Percentiles rank a stretch among this genome's conserved stretches.
These are phyloP conservation scores for Saccharomycopsis phalli DNA, from an alignment of 1,139 yeast genomes.

Conservation along the genomic window DNA sequence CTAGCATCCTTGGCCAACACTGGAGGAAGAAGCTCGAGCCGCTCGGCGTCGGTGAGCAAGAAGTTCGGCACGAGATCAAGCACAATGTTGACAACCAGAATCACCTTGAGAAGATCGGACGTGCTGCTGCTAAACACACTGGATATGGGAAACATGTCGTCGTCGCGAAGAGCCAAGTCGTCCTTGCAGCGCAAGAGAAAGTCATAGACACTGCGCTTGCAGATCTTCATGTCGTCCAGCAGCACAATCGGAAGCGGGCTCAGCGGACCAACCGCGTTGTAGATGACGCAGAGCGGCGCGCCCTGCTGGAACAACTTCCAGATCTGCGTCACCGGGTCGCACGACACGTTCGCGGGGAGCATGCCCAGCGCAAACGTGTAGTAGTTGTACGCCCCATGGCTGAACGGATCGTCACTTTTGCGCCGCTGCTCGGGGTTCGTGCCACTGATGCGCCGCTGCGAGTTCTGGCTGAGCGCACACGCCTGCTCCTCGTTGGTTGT, in stretches of 20 bases:
- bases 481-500: conserved; percentile 50
- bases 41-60: conserved; percentile 25
- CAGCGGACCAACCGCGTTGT: conserved; percentile 41
- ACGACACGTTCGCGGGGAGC: conserved; percentile 59
- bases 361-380: conserved; percentile 69
- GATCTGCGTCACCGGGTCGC: conserved; percentile 88
- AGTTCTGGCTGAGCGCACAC: conserved; percentile 39
- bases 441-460: conserved; percentile 18
- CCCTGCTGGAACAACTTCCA: conserved; percentile 91
- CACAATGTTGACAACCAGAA: conserved; percentile 59
- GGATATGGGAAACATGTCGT: conserved; percentile 79
- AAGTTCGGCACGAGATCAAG: conserved; percentile 42
- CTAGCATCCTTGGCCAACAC: conserved; percentile 35
- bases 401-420: conserved; percentile 24
- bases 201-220: conserved; percentile 86
- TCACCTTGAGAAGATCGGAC: conserved; percentile 63
- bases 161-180: conserved; percentile 67
- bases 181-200: conserved; percentile 82
- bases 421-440: conserved; percentile 12
- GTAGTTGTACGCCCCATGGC: conserved; percentile 28
- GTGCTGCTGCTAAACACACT: conserved; percentile 82
- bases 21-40: conserved; percentile 21
- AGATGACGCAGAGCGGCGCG: conserved; percentile 79
- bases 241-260: conserved; percentile 43
- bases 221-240: conserved; percentile 71